phyloP scores from a whole-genome alignment of 345 rosid species.

The Fremontodendron californicum region DNA sequence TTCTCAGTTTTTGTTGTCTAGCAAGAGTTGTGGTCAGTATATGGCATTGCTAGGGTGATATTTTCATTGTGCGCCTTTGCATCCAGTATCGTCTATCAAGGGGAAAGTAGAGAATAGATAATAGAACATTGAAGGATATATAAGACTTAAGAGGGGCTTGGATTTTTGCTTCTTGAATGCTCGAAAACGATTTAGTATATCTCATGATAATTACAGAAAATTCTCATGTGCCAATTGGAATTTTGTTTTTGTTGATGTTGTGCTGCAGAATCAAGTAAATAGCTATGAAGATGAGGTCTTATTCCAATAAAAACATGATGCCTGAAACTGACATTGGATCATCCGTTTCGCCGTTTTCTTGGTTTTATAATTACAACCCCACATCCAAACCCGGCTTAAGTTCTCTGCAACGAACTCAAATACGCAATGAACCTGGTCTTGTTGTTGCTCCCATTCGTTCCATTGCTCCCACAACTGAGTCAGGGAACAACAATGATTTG shows the following conservation, averaged over 20 bases:
- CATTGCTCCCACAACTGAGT: constrained; percentile 27
- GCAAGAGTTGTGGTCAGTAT: neutral
- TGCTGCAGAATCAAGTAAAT: constrained; percentile 11
- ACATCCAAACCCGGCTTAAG: constrained; percentile 24
- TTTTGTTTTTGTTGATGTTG: constrained; percentile 4
- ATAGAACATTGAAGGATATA: neutral
- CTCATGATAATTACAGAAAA: neutral
- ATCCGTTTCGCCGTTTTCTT: constrained; percentile 31
- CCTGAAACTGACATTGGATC: constrained; percentile 36
- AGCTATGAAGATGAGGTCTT: constrained; percentile 42
- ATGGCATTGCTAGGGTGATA: neutral
- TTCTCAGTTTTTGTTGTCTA: neutral
- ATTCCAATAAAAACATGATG: constrained; percentile 31
- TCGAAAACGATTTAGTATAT: neutral
- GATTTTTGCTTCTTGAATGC: neutral
- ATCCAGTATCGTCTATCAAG: neutral
- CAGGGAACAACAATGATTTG: constrained; percentile 14
- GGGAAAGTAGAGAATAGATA: neutral
- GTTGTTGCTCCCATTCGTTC: constrained; percentile 33
- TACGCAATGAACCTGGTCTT: constrained; percentile 23
- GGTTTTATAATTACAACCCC: constrained; percentile 37
- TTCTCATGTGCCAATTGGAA: neutral
- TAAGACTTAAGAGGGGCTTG: neutral
- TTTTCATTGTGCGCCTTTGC: neutral
- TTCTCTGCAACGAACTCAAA: constrained; percentile 29